Evolutionary conservation across 306 rosid genomes (phyloP).

Genomic region (Macrotyloma uniflorum): DNA sequence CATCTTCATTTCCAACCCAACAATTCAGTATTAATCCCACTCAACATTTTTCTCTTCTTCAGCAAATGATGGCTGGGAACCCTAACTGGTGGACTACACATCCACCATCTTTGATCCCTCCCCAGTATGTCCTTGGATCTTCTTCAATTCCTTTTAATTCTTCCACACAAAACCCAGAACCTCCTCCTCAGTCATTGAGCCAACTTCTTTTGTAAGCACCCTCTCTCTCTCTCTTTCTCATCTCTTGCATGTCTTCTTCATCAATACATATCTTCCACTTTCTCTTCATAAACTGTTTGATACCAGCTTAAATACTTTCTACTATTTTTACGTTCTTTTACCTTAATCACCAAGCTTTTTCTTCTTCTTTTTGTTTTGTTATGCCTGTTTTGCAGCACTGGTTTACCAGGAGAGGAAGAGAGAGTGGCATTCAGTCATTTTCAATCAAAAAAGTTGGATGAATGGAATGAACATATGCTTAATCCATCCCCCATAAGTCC

Average conservation of each 20-base stretch:
- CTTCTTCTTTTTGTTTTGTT: not conserved
- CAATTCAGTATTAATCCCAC: constrained; percentile 9
- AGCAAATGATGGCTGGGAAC: constrained; percentile 97
- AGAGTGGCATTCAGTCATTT: constrained; percentile 52
- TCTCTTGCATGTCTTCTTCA: not conserved
- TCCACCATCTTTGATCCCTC: constrained; percentile 78
- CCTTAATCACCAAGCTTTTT: not conserved
- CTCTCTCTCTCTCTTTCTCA: constrained; percentile 4
- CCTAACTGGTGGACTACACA: constrained; percentile 91
- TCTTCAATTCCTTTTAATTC: constrained; percentile 62
- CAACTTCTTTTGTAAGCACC: constrained; percentile 66
- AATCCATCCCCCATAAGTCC: constrained; percentile 41
- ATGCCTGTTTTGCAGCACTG: constrained; percentile 54
- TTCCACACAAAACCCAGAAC: constrained; percentile 50
- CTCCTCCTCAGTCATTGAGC: constrained; percentile 67
- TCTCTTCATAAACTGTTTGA: constrained; percentile 4
- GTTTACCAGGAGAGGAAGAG: constrained; percentile 66
- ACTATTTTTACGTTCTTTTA: not conserved
- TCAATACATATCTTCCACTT: not conserved
- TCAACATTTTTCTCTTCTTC: constrained; percentile 4
- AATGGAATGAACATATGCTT: constrained; percentile 61
- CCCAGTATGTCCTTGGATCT: constrained; percentile 67
- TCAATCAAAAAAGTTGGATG: constrained; percentile 54
- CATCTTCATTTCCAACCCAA: not conserved
- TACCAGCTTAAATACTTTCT: not conserved